Percentiles rank a stretch among this genome's conserved stretches.
Conservation (phyloP, 129 eudicot genomes). For the Tagetes erecta region DNA sequence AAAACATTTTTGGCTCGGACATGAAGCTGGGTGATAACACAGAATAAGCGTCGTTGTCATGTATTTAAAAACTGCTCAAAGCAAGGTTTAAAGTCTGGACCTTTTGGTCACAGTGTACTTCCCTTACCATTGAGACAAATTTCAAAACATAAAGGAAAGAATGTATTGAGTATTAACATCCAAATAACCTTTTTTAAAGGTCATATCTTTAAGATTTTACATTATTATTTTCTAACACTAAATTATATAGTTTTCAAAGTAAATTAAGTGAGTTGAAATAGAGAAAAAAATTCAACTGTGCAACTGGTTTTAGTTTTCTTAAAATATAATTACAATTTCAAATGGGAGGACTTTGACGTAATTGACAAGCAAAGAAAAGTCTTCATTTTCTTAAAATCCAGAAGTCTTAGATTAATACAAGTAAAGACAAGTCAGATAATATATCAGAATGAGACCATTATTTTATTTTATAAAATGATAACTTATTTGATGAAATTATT, state of each 20-base stretch:
- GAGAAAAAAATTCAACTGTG: neutral
- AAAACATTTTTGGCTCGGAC: too few species aligned
- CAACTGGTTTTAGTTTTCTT: neutral
- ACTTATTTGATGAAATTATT: too few species aligned
- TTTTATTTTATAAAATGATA: too few species aligned
- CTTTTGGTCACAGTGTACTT: too few species aligned
- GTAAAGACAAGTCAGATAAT: too few species aligned
- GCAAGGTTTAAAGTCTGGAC: too few species aligned
- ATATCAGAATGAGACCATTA: too few species aligned
- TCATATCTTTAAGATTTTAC: neutral
- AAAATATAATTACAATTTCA: neutral
- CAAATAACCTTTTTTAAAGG: neutral
- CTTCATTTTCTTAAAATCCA: neutral
- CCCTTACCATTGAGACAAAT: too few species aligned
- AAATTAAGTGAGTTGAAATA: neutral
- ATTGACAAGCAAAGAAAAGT: neutral
- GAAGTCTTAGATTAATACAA: neutral
- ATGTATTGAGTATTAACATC: neutral
- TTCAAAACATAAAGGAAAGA: neutral
- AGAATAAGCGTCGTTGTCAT: too few species aligned
- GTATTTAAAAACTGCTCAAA: too few species aligned
- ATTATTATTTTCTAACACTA: neutral
- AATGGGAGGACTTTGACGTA: neutral
- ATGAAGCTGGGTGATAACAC: too few species aligned
- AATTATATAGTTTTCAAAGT: neutral